Evolutionary conservation across 768 basidiomycete species (phyloP).

Genomic region (Floccularia luteovirens): DNA sequence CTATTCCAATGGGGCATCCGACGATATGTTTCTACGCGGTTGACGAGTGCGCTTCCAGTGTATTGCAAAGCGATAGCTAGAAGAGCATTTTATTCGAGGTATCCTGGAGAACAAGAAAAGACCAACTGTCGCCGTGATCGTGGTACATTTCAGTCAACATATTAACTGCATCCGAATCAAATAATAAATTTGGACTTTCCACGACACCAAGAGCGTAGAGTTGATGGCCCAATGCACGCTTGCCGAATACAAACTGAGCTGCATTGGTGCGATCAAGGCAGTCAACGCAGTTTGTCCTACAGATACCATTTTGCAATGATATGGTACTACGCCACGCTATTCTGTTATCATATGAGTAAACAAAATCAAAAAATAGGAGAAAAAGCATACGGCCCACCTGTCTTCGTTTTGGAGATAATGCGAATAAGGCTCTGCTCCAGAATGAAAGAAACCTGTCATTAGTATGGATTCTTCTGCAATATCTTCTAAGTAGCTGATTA

Average conservation of each 20-base stretch:
- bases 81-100: conserved; percentile 4
- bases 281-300: conserved; percentile 94
- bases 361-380: neutral
- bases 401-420: conserved; percentile 49
- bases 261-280: conserved; percentile 96
- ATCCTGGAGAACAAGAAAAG: neutral
- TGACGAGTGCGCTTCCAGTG: conserved; percentile 93
- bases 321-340: conserved; percentile 57
- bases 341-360: conserved; percentile 16
- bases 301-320: conserved; percentile 84
- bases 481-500: conserved; percentile 92
- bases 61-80: conserved; percentile 92
- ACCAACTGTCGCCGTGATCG: conserved; percentile 90
- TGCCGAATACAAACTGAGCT: conserved; percentile 94
- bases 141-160: conserved; percentile 99
- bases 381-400: conserved; percentile 21
- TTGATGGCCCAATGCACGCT: conserved; percentile 91
- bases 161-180: conserved; percentile 92
- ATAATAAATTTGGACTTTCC: conserved; percentile 75
- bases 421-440: conserved; percentile 79
- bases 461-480: conserved; percentile 91
- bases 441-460: conserved; percentile 92
- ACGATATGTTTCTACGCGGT: conserved; percentile 92
- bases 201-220: conserved; percentile 91
- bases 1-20: conserved; percentile 97